Evolutionary conservation across 305 asterid species (phyloP), one percentile per base, ranked within the genome.

Genomic region (Lippia alba): DNA sequence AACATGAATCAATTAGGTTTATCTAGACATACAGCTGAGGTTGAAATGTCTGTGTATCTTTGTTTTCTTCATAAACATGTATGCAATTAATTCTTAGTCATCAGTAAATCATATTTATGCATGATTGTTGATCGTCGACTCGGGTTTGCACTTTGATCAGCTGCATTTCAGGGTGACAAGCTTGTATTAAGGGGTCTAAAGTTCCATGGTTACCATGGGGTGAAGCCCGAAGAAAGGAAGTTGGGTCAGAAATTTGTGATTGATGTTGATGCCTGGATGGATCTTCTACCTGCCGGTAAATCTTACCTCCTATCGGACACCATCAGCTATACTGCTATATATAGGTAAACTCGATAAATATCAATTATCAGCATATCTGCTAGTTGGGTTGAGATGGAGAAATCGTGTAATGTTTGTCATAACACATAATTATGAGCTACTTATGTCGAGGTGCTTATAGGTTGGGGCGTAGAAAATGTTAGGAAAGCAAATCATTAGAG

Each of bases 201-300:
- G 81, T 94, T 91, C 83, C 97, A 91, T 45, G 99, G 96, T 24
- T 94, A 71, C 80, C 99, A 94, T 63, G 99, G 99, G 36, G 99
- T 90, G 76, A 84, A 88, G 83, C 89, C 82, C 14, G 96, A 91
- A 77, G 99, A 91, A 67, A 87, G 76, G 79, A 86, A 69, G 64
- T 79, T 91, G 65, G 96, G 99, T 44, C 97, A 90, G 83, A 94
- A 94, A 75, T 91, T 94, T 78, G 40, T 85, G 79, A 74, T 94
- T 44, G 99, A 94, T 65, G 80, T 94, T 4, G 99, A 94, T 83
- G 96, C 91, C 64, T 94, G 97, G 97, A 90, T 81, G 89, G 97
- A 91, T 89, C 97, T 91, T 69, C 81, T 64, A 81, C 64, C 87
- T 53, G 95, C 97, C 4, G 97, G 94, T 20, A 66, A 53, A 17